A percentile compares a stretch with the other conserved stretches of the same genome.
Conservation (phyloP, 2,329 filamentous ascomycete species). For the Venturia pyrina region DNA sequence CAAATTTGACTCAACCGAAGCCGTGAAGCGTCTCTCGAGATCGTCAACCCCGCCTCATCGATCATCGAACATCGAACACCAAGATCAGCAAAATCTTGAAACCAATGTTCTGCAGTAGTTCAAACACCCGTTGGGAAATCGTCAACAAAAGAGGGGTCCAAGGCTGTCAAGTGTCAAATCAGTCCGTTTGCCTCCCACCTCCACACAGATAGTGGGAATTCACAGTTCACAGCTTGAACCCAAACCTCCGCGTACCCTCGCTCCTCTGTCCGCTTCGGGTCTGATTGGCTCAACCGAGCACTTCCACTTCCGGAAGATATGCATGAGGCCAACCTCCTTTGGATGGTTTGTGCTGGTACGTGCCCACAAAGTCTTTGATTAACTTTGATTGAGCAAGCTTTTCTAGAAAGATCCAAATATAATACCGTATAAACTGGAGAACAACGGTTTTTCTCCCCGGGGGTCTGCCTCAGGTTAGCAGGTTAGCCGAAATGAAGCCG, state of each 20-base stretch:
- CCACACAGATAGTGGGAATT: not conserved
- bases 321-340: not conserved
- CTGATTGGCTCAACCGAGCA: not conserved
- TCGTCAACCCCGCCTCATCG: not conserved
- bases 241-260: not conserved
- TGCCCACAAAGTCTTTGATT: not conserved
- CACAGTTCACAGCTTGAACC: not conserved
- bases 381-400: not conserved
- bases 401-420: not conserved
- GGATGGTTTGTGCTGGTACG: not conserved
- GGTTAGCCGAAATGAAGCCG: too few relatives aligned
- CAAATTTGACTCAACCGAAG: not conserved
- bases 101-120: not conserved
- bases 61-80: not conserved
- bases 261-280: not conserved
- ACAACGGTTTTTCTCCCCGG: too few relatives aligned
- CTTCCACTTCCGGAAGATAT: not conserved
- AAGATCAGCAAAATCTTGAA: not conserved
- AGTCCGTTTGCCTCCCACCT: not conserved
- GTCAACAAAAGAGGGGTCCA: not conserved
- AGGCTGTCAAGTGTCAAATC: not conserved
- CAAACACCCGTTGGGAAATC: not conserved
- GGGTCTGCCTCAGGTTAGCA: too few relatives aligned
- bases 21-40: not conserved
- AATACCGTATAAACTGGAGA: too few relatives aligned